Evolutionary conservation across 495 filamentous ascomycete genomes (phyloP), one percentile per base, ranked within the genome.

Genomic region (Aspergillus cavernicola): DNA sequence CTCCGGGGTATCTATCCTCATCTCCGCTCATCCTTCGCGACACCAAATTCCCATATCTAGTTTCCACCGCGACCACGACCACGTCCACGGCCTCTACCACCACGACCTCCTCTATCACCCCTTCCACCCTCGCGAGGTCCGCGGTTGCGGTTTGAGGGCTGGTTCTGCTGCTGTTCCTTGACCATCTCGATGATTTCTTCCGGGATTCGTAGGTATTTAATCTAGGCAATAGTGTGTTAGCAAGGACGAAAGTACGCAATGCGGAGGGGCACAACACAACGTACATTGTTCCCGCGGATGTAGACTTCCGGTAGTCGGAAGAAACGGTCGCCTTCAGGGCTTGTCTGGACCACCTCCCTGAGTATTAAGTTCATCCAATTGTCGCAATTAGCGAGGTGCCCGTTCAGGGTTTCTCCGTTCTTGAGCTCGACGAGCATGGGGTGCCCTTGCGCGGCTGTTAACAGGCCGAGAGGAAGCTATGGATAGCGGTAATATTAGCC

Each of bases 391-490:
- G 96, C 85, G 49, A 98, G 78, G 66, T 95, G 90, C 58, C 93
- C 93, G 72, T 97, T 98, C 42, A 97, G 78, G 0, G 92, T 97
- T 69, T 97, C 95, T 70, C 93, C 95, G 61, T 92, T 96, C 79
- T 98, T 98, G 56, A 98, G 88, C 79, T 98, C 93, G 37, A 98
- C 93, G 47, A 97, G 88, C 91, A 98, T 97, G 11, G 92, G 92
- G 72, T 95, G 90, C 81, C 95, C 95, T 77, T 96, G 90, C 49
- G 93, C 92, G 63, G 92, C 93, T 52, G 85, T 96, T 33, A 98
- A 78, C 29, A 98, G 86, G 50, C 92, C 95, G 56, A 97, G 80
- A 54, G 93, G 93, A 54, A 98, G 75, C 93, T 97, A 36, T 42
- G 38, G 22, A 56, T 36, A 20, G 24, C 20, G n/a, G 47, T 37